Evolutionary conservation across 139 green algal species (phyloP).

Genomic region (Tetraselmis chui): DNA sequence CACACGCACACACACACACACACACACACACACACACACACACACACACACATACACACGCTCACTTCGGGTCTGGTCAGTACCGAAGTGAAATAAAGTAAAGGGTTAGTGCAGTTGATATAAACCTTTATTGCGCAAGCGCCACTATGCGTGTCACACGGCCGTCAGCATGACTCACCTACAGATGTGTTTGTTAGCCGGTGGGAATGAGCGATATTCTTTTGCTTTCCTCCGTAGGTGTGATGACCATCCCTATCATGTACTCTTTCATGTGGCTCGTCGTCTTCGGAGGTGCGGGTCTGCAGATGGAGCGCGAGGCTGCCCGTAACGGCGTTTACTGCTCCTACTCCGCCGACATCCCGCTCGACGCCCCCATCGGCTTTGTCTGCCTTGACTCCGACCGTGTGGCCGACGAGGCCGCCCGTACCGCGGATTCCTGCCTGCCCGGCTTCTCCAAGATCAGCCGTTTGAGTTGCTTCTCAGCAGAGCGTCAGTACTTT

Average conservation of each 20-base stretch:
- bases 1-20: background rate
- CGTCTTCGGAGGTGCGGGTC: constrained; percentile 19
- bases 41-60: no score
- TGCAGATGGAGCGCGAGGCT: constrained; percentile 25
- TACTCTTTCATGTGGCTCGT: constrained; percentile 25
- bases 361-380: background rate
- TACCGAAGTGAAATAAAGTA: no score
- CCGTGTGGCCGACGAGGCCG: background rate
- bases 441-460: background rate
- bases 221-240: no score
- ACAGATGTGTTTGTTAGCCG: no score
- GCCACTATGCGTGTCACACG: no score
- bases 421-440: background rate
- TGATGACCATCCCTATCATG: constrained; percentile 17
- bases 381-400: no score
- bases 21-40: no score
- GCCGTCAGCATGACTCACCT: no score
- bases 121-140: no score
- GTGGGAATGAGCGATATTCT: no score
- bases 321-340: constrained; percentile 5
- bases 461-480: constrained; percentile 4
- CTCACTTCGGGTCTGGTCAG: no score
- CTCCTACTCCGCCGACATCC: background rate
- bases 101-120: no score
- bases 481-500: background rate